Evolutionary conservation across 495 filamentous ascomycete species (phyloP), one percentile per base, ranked within the genome.

Genomic region (Pseudevernia furfuracea): DNA sequence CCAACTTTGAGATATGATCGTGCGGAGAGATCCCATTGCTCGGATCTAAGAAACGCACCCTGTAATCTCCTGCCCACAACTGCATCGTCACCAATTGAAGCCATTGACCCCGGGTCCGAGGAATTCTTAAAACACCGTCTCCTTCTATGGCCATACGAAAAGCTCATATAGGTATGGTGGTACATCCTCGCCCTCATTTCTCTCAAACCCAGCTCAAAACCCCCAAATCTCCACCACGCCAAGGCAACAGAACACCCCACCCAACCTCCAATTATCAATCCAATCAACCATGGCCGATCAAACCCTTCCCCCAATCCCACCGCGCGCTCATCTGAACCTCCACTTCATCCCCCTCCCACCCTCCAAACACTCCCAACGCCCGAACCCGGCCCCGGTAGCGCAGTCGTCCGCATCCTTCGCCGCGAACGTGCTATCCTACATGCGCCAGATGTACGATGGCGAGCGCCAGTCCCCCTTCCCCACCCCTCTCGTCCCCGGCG

Each of bases 391-490:
- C 55, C 66, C 0, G 72, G 70, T 4, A 69, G 64, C 49, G 70
- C 69, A 1, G 37, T 71, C 11, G 58, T 69, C 53, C 65, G 62
- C 44, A 64, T 74, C 43, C 65, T 71, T 71, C 30, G 61, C 62
- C 23, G 65, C 71, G 11, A 48, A 59, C 12, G 58, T 70, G n/a
- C 23, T 71, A 11, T 62, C 69, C 21, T 71, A 72, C 59, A 7
- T 37, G 17, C 36, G 67, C 21, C 60, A 66, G 12, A 71, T 70
- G 37, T 70, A 70, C 69, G 66, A 65, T 14, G 71, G 72, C 49
- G 48, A 41, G 14, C 69, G 61, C 23, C 41, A 58, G 10, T 71
- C 69, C 41, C 21, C 55, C 4, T 62, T 69, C 23, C 67, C 71
- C 17, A 71, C 60, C 21, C 72, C 71, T 0, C 28, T 64, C 5